Percentiles rank a stretch among this genome's conserved stretches.
phyloP scores from a whole-genome alignment of 257 asterid genomes.

The Paraleonurus japonicus region DNA sequence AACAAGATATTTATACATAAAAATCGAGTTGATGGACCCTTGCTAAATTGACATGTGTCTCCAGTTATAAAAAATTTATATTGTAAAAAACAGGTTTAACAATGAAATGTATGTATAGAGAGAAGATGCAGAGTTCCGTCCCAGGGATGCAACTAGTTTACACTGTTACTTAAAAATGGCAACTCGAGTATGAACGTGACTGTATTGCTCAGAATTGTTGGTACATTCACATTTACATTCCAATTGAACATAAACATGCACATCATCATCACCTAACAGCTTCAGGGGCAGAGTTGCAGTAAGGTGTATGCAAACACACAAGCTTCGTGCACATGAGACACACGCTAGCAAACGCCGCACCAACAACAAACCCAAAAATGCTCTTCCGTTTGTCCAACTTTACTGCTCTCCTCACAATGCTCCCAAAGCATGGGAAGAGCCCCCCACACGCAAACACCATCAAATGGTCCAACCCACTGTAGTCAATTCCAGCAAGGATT shows the following conservation, averaged over 20 bases:
- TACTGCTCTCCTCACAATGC: slow-evolving; percentile 61
- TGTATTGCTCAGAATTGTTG: neutral
- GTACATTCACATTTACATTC: neutral
- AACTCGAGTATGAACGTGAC: neutral
- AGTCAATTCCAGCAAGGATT: slow-evolving; percentile 84
- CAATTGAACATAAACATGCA: neutral
- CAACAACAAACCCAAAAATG: slow-evolving; percentile 56
- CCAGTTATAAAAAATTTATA: too few relatives aligned
- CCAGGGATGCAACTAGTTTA: neutral
- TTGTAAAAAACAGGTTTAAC: neutral
- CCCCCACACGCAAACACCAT: slow-evolving; percentile 94
- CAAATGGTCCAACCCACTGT: slow-evolving; percentile 81
- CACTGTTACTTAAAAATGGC: neutral
- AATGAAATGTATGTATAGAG: neutral
- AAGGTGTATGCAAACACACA: slow-evolving; percentile 92
- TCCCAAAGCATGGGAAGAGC: slow-evolving; percentile 80
- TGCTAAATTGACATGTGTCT: too few relatives aligned
- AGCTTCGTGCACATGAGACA: slow-evolving; percentile 79
- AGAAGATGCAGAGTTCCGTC: neutral
- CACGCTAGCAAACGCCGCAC: slow-evolving; percentile 54
- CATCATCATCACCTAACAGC: slow-evolving; percentile 72
- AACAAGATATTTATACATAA: too few relatives aligned
- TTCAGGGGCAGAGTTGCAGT: slow-evolving; percentile 99
- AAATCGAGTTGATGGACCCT: too few relatives aligned
- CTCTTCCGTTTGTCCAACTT: slow-evolving; percentile 67